Base-by-base conservation (phyloP, 352 stramenopile genomes). In the Phytophthora aleatoria region DNA sequence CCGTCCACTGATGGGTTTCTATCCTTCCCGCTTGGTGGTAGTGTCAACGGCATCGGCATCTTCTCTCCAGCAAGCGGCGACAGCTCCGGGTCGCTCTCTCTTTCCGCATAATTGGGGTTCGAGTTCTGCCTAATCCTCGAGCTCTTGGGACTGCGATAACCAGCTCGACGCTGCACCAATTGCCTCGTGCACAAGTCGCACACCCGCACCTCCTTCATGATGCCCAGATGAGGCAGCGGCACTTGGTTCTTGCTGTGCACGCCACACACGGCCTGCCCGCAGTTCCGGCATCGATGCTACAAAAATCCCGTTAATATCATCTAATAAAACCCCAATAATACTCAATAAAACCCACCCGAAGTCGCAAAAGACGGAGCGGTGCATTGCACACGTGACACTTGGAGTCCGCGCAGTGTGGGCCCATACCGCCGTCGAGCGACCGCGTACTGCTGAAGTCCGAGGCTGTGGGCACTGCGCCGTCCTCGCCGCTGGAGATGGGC, bases 211-310 rank as follows among this genome's bases (percentile, higher is more conserved):
- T 88, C 79, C 48, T 81, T 87, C 67, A 92, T 85, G 48, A 92
- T 89, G 27, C 83, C 83, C 38, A 87, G 64, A 30, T 92, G 81
- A 3, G 83, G 83, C 67, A 92, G 61, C 36, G 83, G 83, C 36
- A 92, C 78, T 61, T 92, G 83, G 66, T 92, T 90, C 57, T 85
- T 89, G 50, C 83, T 92, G 64, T 92, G 83, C 28, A 90, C 82
- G 43, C 81, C 77, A 39, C 83, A 92, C 15, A 92, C 83, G 4
- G 81, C 67, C n/a, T 78, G 57, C 10, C 72, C 72, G 41, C 83
- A 92, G 41, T 92, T 92, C 31, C 79, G 71, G 52, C 81, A 92
- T 44, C 79, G 79, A 60, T 90, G 83, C 75, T 90, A 41, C 31
- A 50, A 8, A 53, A 43, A 53, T 38, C 33, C 26, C 33, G 38